These are phyloP conservation scores for Fusarium sp. DNA, from an alignment of 2,329 filamentous ascomycete genomes.

Conservation along the genomic window DNA sequence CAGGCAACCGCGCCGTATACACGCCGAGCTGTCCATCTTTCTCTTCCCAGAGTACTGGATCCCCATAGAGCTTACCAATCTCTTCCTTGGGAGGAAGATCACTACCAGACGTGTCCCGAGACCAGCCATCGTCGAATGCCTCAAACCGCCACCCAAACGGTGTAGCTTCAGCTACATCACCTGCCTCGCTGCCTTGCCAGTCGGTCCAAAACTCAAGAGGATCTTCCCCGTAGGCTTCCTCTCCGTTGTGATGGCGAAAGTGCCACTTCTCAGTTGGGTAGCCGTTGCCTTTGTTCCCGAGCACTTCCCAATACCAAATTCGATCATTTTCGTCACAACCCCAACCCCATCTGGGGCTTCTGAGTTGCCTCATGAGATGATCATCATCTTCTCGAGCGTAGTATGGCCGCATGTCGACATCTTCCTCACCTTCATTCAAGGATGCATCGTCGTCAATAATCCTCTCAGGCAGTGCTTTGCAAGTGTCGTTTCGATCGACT, in stretches of 20 bases:
- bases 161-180: background rate
- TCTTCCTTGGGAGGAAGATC: background rate
- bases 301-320: slow-evolving; percentile 16
- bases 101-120: background rate
- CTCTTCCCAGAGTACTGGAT: background rate
- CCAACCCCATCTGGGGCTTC: slow-evolving; percentile 10
- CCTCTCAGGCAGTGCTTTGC: background rate
- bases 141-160: slow-evolving; percentile 12
- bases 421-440: background rate
- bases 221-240: slow-evolving; percentile 1
- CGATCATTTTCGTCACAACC: background rate
- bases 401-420: background rate
- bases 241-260: slow-evolving; percentile 8
- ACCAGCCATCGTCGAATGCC: background rate
- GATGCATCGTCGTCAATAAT: background rate
- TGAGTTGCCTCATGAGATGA: background rate
- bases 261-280: slow-evolving; percentile 9
- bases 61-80: background rate
- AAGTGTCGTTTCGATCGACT: background rate
- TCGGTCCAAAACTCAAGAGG: slow-evolving; percentile 17
- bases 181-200: background rate
- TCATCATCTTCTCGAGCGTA: slow-evolving; percentile 9
- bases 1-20: background rate
- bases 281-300: background rate
- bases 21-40: background rate